Conservation (phyloP, 2,329 filamentous ascomycete species). For the Calonectria pseudoturangicola region DNA sequence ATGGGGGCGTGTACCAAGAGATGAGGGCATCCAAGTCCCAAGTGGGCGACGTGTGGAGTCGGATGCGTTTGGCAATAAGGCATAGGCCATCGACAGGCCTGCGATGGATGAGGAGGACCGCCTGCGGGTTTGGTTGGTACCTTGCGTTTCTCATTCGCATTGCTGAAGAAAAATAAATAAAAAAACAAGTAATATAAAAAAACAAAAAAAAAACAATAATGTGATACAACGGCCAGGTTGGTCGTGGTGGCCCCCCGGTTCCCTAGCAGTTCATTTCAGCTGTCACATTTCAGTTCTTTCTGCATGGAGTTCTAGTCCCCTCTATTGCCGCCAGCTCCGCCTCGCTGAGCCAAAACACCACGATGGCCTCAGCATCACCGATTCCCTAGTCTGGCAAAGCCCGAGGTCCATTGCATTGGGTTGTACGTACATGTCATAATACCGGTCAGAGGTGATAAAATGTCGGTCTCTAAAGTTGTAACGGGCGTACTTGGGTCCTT, state of each 20-base stretch:
- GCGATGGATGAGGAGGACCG: conserved; percentile 45
- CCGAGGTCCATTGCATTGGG: conserved; percentile 25
- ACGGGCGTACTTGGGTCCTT: conserved; percentile 40
- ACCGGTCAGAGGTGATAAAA: conserved; percentile 49
- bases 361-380: conserved; percentile 47
- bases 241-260: conserved; percentile 26
- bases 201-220: conserved; percentile 43
- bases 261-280: conserved; percentile 27
- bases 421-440: conserved; percentile 46
- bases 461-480: conserved; percentile 39
- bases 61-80: conserved; percentile 54
- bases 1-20: conserved; percentile 13
- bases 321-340: conserved; percentile 35
- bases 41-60: conserved; percentile 49
- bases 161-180: conserved; percentile 40
- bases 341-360: conserved; percentile 38
- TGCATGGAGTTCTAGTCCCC: conserved; percentile 26
- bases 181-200: conserved; percentile 25
- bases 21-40: conserved; percentile 24
- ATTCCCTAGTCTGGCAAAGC: conserved; percentile 39
- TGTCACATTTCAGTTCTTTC: conserved; percentile 31
- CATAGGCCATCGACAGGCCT: conserved; percentile 51
- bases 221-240: conserved; percentile 31
- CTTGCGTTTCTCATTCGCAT: conserved; percentile 43
- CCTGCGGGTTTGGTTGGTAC: conserved; percentile 44